Evolutionary conservation across 1,284 basidiomycete genomes (phyloP), one percentile per base, ranked within the genome.

Genomic region (Ustilago vetiveriae): DNA sequence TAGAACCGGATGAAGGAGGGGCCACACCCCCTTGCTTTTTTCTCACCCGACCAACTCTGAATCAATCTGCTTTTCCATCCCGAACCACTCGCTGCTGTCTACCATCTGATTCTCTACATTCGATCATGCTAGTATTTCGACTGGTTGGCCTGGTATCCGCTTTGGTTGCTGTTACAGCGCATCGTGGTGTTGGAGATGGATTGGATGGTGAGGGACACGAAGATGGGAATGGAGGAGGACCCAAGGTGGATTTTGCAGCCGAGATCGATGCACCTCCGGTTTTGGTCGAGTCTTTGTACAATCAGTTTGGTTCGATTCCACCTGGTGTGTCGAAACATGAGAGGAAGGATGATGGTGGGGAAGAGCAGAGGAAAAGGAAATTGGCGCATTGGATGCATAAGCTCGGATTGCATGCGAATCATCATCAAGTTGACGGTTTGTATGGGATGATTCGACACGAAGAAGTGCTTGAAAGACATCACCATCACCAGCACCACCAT

Each of bases 241-340:
- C 58, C 4, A 19, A 22, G 14, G 19, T 62, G 16, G 40, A 39
- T 9, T 54, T 54, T 16, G 42, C 36, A 3, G 30, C 41, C 4
- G 24, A 22, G 6, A 6, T 10, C 4, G 29, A 44, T 4, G 33
- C 40, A 0, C 2, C 16, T 0, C 41, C 55, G 3, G 46, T 22
- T 4, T 26, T 53, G 2, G 38, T 58, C 14, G 29, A 58, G 38
- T 32, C 46, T 10, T 5, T 50, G 23, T 53, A 53, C 32, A 46
- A 65, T n/a, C 62, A 65, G 22, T 58, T 58, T 39, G 30, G 45
- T n/a, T 27, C 26, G 8, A 16, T 38, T n/a, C 44, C 27, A 23
- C 40, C 4, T 3, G 29, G 16, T 8, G 19, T 22, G 37, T 13
- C 11, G 9, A 8, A 35, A 0, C 44, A 55, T 46, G 41, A 19